phyloP scores from a whole-genome alignment of 208 protist genomes.

The Leishmania amazonensis region DNA sequence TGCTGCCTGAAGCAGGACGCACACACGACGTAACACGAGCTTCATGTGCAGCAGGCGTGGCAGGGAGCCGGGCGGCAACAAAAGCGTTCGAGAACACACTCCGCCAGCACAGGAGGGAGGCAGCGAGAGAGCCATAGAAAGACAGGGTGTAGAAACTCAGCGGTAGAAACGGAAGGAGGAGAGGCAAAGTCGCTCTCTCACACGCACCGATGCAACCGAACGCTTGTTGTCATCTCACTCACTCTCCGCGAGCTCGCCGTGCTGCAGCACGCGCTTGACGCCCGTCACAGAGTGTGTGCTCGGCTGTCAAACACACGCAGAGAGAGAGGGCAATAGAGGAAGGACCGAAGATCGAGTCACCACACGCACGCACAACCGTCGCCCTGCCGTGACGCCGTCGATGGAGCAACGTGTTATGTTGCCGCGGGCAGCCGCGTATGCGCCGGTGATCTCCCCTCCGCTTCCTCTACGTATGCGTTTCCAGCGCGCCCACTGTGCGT shows the following conservation, averaged over 20 bases:
- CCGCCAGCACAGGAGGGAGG: neutral
- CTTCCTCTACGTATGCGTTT: neutral
- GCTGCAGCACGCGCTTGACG: neutral
- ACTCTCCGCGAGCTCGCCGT: neutral
- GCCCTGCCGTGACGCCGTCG: neutral
- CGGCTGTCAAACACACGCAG: neutral
- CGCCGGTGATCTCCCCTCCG: neutral
- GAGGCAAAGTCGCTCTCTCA: neutral
- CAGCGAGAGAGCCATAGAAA: neutral
- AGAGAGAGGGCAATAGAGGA: neutral
- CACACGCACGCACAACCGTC: neutral
- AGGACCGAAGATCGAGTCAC: neutral
- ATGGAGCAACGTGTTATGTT: neutral
- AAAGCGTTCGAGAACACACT: neutral
- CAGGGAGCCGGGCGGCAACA: neutral
- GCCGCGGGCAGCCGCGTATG: neutral
- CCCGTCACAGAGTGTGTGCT: neutral
- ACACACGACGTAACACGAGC: neutral
- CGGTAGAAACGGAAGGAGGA: neutral
- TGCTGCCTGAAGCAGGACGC: constrained; percentile 1
- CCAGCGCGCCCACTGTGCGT: neutral
- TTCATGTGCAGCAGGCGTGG: neutral
- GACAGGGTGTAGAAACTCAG: neutral
- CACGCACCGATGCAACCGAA: neutral
- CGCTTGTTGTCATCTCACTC: neutral